A percentile compares a stretch with the other conserved stretches of the same genome.
These are phyloP conservation scores for Cordia subcordata DNA, from an alignment of 257 asterid species.

Conservation along the genomic window DNA sequence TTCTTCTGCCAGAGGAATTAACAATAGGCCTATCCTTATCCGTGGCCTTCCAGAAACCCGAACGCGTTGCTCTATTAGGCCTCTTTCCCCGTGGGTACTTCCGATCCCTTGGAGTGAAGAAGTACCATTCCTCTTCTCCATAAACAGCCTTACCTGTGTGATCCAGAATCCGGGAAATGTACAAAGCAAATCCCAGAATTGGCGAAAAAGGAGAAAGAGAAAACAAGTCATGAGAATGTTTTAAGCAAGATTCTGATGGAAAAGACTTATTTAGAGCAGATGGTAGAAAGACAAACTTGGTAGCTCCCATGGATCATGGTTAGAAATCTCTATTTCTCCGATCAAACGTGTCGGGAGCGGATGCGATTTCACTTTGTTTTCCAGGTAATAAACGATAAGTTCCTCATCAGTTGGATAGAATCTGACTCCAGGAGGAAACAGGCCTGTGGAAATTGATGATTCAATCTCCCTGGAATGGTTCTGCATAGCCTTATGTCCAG, in stretches of 20 bases:
- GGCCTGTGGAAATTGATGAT: constrained; percentile 11
- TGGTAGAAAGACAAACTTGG: constrained; percentile 38
- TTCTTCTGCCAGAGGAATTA: constrained; percentile 36
- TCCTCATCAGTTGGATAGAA: constrained; percentile 68
- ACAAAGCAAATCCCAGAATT: neutral
- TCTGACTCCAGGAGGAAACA: constrained; percentile 63
- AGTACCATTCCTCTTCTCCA: constrained; percentile 62
- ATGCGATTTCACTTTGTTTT: constrained; percentile 41
- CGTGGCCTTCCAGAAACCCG: constrained; percentile 72
- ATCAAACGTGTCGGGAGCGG: constrained; percentile 45
- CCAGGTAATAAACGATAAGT: constrained; percentile 43
- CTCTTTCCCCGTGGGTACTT: constrained; percentile 66
- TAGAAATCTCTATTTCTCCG: constrained; percentile 51
- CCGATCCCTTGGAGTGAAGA: constrained; percentile 62
- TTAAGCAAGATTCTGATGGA: neutral
- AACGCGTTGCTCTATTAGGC: constrained; percentile 49
- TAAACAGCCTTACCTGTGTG: constrained; percentile 39
- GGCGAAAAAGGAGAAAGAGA: neutral
- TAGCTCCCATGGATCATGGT: constrained; percentile 63
- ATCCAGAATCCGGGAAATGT: neutral
- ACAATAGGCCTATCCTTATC: constrained; percentile 50
- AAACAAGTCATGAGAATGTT: neutral
- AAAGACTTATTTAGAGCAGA: neutral
- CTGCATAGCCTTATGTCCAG: neutral
- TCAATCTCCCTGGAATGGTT: constrained; percentile 11